Evolutionary conservation across 768 basidiomycete species (phyloP), one percentile per base, ranked within the genome.

Genomic region (Suillus placidus): DNA sequence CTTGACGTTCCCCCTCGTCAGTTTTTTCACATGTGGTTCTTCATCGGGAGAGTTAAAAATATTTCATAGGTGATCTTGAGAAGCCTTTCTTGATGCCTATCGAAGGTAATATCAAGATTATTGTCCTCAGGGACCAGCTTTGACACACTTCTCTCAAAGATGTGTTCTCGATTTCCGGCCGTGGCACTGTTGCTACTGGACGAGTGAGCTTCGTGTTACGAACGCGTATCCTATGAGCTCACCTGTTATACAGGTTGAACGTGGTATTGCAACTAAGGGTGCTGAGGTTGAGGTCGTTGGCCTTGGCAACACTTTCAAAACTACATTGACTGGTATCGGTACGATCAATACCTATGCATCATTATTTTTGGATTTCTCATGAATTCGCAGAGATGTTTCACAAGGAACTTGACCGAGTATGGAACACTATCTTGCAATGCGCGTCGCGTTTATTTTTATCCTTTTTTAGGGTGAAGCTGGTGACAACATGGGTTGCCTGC

Each of bases 401-500:
- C 85, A 98, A 97, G 84, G 97, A 99, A 81, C 88, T 99, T 63
- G 97, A 99, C 43, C 89, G 95, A 64, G 92, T 90, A 78, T 49
- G 84, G n/a, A 49, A 23, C 3, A 1, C 18, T 18, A 20, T 42
- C 14, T 40, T 58, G 26, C 18, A 12, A 30, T 34, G 16, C 51
- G 30, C 26, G 62, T 51, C 66, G 32, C 52, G 20, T n/a, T 60
- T 32, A n/a, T n/a, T 42, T 60, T 42, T 30, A 42, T 60, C 57
- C 9, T 20, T 60, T 47, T 23, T 52, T 64, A 92, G 90, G 96
- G 94, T 66, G 94, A 99, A 79, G 97, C 97, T 67, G 97, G 97
- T 72, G 97, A 99, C 80, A 99, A 99, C 84, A 98, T 99, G 94
- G 97, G 97, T 70, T 93, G 91, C 64, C 85, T 99, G 43, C 89